These are phyloP conservation scores for Isoetes taiwanensis DNA, from an alignment of 75 land plant species.

Conservation along the genomic window DNA sequence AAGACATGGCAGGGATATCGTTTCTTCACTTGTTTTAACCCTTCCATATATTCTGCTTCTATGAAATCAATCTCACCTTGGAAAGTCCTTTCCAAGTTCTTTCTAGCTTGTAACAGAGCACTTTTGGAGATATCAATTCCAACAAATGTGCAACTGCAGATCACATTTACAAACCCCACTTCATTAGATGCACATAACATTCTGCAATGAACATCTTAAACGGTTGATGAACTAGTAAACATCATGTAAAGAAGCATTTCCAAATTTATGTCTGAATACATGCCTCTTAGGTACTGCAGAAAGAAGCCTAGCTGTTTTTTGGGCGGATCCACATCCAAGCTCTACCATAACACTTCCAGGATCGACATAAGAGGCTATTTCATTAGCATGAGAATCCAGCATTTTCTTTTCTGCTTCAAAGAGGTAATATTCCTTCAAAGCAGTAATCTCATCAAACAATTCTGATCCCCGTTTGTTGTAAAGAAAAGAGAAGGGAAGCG, in stretches of 20 bases:
- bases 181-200: not conserved
- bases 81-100: slow-evolving; percentile 2
- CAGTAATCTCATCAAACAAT: slow-evolving; percentile 24
- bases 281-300: slow-evolving; percentile 11
- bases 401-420: slow-evolving; percentile 15
- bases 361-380: slow-evolving; percentile 10
- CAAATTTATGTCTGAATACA: too few species aligned
- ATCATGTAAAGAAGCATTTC: too few species aligned
- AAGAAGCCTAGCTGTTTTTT: slow-evolving; percentile 17
- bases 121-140: slow-evolving; percentile 29
- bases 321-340: slow-evolving; percentile 30
- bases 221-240: not conserved
- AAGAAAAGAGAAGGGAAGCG: slow-evolving; percentile 21
- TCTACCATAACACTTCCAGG: slow-evolving; percentile 21
- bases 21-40: slow-evolving; percentile 16
- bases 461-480: slow-evolving; percentile 23
- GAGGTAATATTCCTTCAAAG: slow-evolving; percentile 29
- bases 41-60: slow-evolving; percentile 27
- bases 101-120: slow-evolving; percentile 18
- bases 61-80: slow-evolving; percentile 22
- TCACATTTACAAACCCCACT: not conserved
- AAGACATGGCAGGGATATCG: slow-evolving; percentile 16
- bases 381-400: slow-evolving; percentile 11
- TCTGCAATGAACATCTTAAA: not conserved
- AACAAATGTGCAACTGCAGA: slow-evolving; percentile 27